Conservation (phyloP, 768 basidiomycete genomes). For the Pulveroboletus sp. region DNA sequence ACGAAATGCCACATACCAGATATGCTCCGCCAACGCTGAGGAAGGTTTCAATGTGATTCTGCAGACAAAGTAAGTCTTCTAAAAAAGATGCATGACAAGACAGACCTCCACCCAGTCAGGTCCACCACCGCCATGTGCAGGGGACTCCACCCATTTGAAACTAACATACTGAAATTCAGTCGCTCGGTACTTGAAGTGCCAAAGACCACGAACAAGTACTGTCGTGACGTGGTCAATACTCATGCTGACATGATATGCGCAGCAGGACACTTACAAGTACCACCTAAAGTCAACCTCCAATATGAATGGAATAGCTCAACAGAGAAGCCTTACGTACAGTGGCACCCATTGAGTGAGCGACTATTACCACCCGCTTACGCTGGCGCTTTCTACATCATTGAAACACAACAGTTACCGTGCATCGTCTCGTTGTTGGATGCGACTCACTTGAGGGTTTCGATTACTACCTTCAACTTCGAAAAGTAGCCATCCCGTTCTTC, state of each 20-base stretch:
- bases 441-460: conserved; percentile 72
- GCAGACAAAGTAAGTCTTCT: conserved; percentile 1
- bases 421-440: neutral
- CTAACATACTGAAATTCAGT: conserved; percentile 35
- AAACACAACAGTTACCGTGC: neutral
- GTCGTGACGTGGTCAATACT: conserved; percentile 4
- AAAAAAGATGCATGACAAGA: neutral
- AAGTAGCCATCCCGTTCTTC: conserved; percentile 91
- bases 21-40: conserved; percentile 85
- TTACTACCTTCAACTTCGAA: conserved; percentile 71
- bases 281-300: conserved; percentile 43
- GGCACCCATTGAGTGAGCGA: conserved; percentile 83
- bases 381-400: conserved; percentile 50
- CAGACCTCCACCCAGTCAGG: conserved; percentile 84
- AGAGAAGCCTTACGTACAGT: conserved; percentile 44
- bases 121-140: conserved; percentile 75
- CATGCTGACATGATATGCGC: neutral
- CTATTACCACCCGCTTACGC: conserved; percentile 74
- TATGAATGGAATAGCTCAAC: neutral
- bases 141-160: conserved; percentile 96
- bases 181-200: neutral
- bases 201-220: conserved; percentile 77
- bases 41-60: conserved; percentile 84
- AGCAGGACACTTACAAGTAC: conserved; percentile 37
- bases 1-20: conserved; percentile 45